phyloP scores from a whole-genome alignment of 2,329 filamentous ascomycete genomes.

The Monilinia fructigena region DNA sequence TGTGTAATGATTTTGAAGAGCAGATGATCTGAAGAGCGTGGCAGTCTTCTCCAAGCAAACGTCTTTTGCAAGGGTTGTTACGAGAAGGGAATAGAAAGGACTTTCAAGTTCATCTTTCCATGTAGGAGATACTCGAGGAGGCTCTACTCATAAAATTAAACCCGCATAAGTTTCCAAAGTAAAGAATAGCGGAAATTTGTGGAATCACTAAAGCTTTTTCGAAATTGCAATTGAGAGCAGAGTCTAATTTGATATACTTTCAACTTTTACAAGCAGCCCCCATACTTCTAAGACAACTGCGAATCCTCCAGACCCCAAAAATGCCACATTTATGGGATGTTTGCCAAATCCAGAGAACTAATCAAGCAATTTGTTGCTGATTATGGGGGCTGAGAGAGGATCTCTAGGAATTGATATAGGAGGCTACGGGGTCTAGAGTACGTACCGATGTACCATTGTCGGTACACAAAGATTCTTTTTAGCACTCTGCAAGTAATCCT shows the following conservation, averaged over 20 bases:
- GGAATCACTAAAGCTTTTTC: not conserved
- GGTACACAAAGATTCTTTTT: not conserved
- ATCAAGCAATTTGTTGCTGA: not conserved
- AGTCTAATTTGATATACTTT: slow-evolving; percentile 5
- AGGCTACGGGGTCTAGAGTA: not conserved
- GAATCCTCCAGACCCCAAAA: not conserved
- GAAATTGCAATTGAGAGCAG: not conserved
- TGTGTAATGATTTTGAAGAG: not conserved
- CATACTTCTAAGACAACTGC: not conserved
- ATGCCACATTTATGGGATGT: not conserved
- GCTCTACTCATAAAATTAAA: not conserved
- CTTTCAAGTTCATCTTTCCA: not conserved
- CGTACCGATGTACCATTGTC: not conserved
- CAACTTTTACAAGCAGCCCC: not conserved
- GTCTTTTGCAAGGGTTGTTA: not conserved
- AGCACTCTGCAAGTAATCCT: not conserved
- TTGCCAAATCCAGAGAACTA: not conserved
- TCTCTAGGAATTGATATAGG: not conserved
- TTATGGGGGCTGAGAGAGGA: not conserved
- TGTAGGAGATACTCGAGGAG: not conserved
- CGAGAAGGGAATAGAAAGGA: slow-evolving; percentile 1
- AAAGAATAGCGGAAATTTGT: not conserved
- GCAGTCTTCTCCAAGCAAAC: not conserved
- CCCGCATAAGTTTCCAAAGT: not conserved
- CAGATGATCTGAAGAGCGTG: not conserved